Conservation (phyloP, 148 eudicot genomes). For the Rhododendron ovatum region DNA sequence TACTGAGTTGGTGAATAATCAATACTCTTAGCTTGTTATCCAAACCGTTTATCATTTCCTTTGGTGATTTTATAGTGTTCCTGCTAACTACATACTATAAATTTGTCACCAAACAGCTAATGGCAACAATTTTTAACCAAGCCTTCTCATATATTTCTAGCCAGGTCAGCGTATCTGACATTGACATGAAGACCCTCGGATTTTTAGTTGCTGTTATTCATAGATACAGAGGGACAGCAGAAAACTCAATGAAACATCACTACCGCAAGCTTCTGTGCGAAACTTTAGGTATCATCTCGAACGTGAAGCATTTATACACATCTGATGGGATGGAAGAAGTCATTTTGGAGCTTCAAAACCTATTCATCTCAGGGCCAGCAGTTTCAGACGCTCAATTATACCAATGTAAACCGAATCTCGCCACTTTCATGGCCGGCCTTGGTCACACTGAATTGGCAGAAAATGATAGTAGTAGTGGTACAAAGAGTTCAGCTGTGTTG, state of each 20-base stretch:
- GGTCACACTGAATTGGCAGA: conserved; percentile 57
- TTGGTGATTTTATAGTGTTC: background rate
- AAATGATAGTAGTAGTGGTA: conserved; percentile 26
- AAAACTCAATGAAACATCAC: conserved; percentile 33
- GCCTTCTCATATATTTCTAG: conserved; percentile 29
- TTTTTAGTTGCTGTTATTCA: conserved; percentile 50
- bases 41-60: background rate
- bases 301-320: conserved; percentile 52
- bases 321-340: conserved; percentile 63
- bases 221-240: conserved; percentile 35
- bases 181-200: conserved; percentile 51
- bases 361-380: conserved; percentile 47
- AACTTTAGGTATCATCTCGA: conserved; percentile 54
- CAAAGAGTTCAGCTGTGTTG: conserved; percentile 52
- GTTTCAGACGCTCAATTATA: conserved; percentile 35
- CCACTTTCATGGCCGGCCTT: conserved; percentile 76
- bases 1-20: background rate
- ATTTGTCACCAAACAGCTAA: background rate
- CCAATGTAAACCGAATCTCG: conserved; percentile 71
- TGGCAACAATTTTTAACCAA: background rate
- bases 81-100: background rate
- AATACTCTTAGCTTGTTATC: background rate
- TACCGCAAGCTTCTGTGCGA: conserved; percentile 59
- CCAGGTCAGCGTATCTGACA: conserved; percentile 48
- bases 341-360: conserved; percentile 61